Evolutionary conservation across 352 stramenopile species (phyloP).

Genomic region (Thraustochytrium striatum): DNA sequence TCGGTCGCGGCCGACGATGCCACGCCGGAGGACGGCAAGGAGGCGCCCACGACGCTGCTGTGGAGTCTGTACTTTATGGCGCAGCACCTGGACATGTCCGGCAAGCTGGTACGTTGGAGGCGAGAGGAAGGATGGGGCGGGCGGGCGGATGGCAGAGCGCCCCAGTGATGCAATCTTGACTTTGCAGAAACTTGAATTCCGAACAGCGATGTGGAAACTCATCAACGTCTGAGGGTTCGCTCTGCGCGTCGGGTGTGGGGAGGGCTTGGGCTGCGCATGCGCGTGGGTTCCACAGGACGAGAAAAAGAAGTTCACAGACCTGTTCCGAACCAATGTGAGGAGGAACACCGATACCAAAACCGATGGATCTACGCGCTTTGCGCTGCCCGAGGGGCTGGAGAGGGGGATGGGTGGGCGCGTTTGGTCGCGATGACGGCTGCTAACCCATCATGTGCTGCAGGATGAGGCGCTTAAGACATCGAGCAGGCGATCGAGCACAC

Average conservation of each 20-base stretch:
- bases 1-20: conserved; percentile 51
- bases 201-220: background rate
- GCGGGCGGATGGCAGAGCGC: too few species aligned
- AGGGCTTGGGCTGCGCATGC: background rate
- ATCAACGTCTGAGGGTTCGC: too few species aligned
- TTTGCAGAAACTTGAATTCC: background rate
- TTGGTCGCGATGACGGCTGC: background rate
- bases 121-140: too few species aligned
- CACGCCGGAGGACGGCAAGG: conserved; percentile 49
- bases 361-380: background rate
- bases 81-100: conserved; percentile 83
- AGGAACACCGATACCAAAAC: background rate
- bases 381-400: background rate
- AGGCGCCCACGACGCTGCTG: conserved; percentile 61
- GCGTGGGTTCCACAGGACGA: conserved; percentile 1
- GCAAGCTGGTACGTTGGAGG: conserved; percentile 61
- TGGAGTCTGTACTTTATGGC: conserved; percentile 86
- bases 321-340: conserved; percentile 34
- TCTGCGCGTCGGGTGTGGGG: background rate
- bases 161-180: too few species aligned
- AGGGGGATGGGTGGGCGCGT: background rate
- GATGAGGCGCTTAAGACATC: conserved; percentile 75
- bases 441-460: background rate
- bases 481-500: conserved; percentile 87
- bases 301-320: conserved; percentile 37